Conservation (phyloP, 495 filamentous ascomycete genomes). For the Articulospora tetracladia region DNA sequence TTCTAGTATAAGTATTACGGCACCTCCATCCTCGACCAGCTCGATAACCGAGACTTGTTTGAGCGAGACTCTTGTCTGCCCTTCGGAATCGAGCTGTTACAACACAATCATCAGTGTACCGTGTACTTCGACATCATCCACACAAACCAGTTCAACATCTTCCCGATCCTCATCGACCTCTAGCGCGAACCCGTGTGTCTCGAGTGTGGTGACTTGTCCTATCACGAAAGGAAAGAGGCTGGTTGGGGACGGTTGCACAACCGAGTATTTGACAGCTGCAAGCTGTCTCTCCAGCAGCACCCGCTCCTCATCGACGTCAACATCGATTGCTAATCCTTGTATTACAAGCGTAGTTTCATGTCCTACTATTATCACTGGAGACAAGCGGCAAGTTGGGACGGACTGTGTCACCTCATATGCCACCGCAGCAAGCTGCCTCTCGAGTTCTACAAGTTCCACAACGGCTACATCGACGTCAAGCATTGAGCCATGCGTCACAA, state of each 20-base stretch:
- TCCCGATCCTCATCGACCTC: not conserved
- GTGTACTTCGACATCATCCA: not conserved
- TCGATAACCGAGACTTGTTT: not conserved
- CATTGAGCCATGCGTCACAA: not conserved
- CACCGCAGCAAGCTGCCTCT: not conserved
- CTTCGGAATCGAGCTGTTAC: not conserved
- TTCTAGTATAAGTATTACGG: not conserved
- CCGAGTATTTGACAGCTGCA: not conserved
- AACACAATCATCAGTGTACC: not conserved
- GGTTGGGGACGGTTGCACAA: not conserved
- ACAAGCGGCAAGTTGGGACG: not conserved
- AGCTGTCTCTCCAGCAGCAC: not conserved
- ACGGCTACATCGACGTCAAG: not conserved
- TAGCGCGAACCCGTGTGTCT: not conserved
- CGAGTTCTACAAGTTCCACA: not conserved
- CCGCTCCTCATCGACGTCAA: not conserved
- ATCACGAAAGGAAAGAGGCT: not conserved
- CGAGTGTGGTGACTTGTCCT: not conserved
- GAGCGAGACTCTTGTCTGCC: not conserved
- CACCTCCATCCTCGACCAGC: not conserved
- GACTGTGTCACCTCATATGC: not conserved
- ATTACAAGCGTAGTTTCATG: not conserved
- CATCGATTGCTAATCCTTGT: not conserved
- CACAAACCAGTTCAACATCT: not conserved
- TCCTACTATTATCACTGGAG: not conserved